Evolutionary conservation across 2,329 filamentous ascomycete species (phyloP), one percentile per base, ranked within the genome.

Genomic region (Hortaea werneckii): DNA sequence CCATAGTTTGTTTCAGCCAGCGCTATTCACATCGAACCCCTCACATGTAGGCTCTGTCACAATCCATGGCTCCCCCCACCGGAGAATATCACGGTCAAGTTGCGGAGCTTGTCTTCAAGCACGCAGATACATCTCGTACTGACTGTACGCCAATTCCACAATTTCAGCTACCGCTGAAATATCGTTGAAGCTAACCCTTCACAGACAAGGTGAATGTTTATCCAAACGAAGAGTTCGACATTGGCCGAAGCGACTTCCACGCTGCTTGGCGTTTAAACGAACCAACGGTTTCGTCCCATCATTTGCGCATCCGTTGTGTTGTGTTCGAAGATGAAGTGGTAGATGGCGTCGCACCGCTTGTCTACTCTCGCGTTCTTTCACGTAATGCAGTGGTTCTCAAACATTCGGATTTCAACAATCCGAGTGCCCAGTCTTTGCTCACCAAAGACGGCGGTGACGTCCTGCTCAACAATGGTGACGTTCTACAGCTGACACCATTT

Each of bases 351-450:
- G 56, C 65, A 3, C 71, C 72, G 5, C 64, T 75, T 45, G 63
- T 75, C 2, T 75, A 74, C 51, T 65, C 64, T 10, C 64, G 69
- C 35, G 66, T 72, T 43, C 41, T 72, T 2, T 75, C 72, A 0
- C 59, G 58, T 32, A 73, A 74, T 47, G 60, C 67, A 5, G 68
- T 69, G 5, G 53, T 56, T 20, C 45, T 72, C 5, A 60, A 52
- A 40, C 66, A 64, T 47, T 46, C 49, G 20, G 58, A 59, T 37
- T 42, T 43, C 20, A 51, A 53, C 48, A 49, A 42, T 42, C 58
- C 60, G 10, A 54, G 58, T 44, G 53, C 48, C 6, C 50, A 41
- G n/a, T 53, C 56, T 5, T 47, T 64, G 29, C 51, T 65, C 1
- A 55, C 53, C 37, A 60, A 51, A 13, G 54, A 48, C 6, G 56